Conservation (phyloP, 1,139 yeast genomes). For the Taphrina pruni region DNA sequence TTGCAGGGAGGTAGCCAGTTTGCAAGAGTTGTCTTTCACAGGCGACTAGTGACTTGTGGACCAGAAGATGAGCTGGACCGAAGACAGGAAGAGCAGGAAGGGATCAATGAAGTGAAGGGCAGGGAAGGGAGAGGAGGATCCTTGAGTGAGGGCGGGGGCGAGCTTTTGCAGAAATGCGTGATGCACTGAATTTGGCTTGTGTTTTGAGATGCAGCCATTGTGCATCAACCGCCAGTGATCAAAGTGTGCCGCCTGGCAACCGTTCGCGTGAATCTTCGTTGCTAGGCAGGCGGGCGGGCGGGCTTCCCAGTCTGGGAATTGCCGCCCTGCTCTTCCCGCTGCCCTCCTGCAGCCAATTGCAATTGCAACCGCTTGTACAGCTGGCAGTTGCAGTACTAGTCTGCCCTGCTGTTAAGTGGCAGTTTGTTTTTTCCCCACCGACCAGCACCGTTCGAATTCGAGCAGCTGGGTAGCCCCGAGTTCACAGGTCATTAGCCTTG, state of each 20-base stretch:
- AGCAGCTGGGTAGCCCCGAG: too few species aligned
- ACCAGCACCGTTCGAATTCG: too few species aligned
- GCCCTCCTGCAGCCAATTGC: too few species aligned
- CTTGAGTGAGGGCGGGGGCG: slow-evolving; percentile 19
- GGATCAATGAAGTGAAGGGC: not conserved
- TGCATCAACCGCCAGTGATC: slow-evolving; percentile 17
- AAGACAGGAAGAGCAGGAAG: not conserved
- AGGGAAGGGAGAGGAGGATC: slow-evolving; percentile 9
- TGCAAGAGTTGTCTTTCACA: not conserved
- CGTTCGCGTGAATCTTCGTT: slow-evolving; percentile 18
- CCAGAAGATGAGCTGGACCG: not conserved
- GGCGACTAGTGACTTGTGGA: not conserved
- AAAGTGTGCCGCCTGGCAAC: slow-evolving; percentile 20
- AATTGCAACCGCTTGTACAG: too few species aligned
- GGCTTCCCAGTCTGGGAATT: not conserved
- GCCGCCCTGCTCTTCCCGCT: too few species aligned
- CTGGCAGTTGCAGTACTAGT: too few species aligned
- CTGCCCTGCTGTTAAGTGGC: too few species aligned
- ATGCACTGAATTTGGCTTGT: slow-evolving; percentile 12
- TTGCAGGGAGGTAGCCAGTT: slow-evolving; percentile 22
- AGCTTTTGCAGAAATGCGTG: slow-evolving; percentile 29
- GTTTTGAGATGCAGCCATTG: slow-evolving; percentile 17
- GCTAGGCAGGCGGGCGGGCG: slow-evolving; percentile 4
- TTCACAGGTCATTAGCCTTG: too few species aligned
- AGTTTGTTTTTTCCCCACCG: too few species aligned